These are phyloP conservation scores for Petunia secreta DNA, from an alignment of 257 asterid genomes.

Conservation along the genomic window DNA sequence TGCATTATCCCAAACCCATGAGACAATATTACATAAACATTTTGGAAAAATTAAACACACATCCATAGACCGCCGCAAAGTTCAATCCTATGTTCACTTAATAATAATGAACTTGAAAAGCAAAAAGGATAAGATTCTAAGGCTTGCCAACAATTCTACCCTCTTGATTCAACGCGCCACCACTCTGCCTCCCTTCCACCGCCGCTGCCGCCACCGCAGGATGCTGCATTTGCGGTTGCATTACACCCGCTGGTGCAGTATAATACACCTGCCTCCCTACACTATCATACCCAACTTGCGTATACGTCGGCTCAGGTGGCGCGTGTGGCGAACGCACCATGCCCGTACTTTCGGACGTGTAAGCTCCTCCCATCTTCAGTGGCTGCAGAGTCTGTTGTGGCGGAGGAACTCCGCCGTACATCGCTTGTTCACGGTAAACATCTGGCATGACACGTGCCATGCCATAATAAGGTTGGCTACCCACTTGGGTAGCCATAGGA, in stretches of 20 bases:
- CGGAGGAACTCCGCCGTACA: slow-evolving; percentile 35
- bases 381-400: slow-evolving; percentile 36
- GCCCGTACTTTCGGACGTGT: slow-evolving; percentile 36
- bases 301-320: slow-evolving; percentile 30
- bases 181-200: slow-evolving; percentile 32
- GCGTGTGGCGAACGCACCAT: slow-evolving; percentile 25
- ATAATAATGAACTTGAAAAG: not conserved
- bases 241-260: slow-evolving; percentile 31
- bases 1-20: slow-evolving; percentile 1
- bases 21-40: slow-evolving; percentile 6
- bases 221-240: slow-evolving; percentile 34
- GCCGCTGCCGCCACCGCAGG: slow-evolving; percentile 23
- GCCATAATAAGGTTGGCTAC: slow-evolving; percentile 42
- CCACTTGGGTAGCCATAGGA: slow-evolving; percentile 39
- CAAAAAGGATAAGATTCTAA: not conserved
- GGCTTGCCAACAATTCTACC: slow-evolving; percentile 34
- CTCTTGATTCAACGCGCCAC: slow-evolving; percentile 32
- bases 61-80: not conserved
- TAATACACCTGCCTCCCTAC: slow-evolving; percentile 44
- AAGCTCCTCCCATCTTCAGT: slow-evolving; percentile 34
- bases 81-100: slow-evolving; percentile 9
- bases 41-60: not conserved
- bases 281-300: slow-evolving; percentile 41
- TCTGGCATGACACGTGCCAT: slow-evolving; percentile 43
- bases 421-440: slow-evolving; percentile 45